phyloP scores from a whole-genome alignment of 140 eudicot genomes.

The Stevia rebaudiana region DNA sequence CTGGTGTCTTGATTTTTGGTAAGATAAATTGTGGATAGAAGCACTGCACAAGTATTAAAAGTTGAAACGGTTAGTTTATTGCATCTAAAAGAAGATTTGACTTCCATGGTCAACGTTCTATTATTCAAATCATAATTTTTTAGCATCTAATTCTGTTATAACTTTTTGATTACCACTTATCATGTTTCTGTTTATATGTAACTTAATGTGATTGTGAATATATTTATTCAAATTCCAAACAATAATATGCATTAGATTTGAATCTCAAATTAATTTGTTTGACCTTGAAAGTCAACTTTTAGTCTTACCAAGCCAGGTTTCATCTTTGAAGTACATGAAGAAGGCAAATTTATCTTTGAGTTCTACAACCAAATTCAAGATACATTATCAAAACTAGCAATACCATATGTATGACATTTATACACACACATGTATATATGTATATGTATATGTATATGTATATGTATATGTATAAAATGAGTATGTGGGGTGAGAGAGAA shows the following conservation, averaged over 20 bases:
- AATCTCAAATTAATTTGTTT: conserved; percentile 14
- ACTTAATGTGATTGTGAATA: conserved; percentile 1
- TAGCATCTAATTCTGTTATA: not conserved
- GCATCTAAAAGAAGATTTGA: conserved; percentile 11
- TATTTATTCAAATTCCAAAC: not conserved
- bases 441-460: not conserved
- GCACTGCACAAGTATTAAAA: conserved; percentile 24
- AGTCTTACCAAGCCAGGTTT: conserved; percentile 38
- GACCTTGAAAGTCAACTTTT: conserved; percentile 22
- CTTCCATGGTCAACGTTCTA: conserved; percentile 24
- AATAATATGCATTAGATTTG: not conserved
- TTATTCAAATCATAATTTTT: not conserved
- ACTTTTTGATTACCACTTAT: not conserved
- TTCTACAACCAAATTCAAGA: conserved; percentile 28
- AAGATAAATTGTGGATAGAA: conserved; percentile 37
- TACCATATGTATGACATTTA: not conserved
- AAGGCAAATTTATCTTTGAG: conserved; percentile 33
- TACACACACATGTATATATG: not conserved
- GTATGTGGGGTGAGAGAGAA: conserved; percentile 21
- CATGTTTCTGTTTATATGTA: not conserved
- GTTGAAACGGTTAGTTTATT: not conserved
- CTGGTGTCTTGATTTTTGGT: conserved; percentile 36
- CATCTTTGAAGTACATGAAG: conserved; percentile 38
- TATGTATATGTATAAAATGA: conserved; percentile 1
- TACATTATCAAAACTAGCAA: conserved; percentile 19